Base-by-base conservation (phyloP, 2,329 filamentous ascomycete species). In the Penicillium sp. region DNA sequence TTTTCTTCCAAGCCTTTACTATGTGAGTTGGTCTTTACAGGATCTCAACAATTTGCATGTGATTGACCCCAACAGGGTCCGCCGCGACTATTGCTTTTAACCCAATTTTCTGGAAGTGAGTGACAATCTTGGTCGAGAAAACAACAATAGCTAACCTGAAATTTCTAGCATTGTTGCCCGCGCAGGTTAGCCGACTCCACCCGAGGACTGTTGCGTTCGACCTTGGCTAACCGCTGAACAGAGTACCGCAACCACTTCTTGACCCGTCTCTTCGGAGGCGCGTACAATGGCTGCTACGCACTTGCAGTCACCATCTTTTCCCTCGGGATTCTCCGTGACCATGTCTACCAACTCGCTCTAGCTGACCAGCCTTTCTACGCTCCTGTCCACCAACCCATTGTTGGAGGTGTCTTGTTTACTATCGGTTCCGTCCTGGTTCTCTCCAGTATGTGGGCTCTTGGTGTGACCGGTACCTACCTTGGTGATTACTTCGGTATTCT, bases 21-120 rank as follows among this genome's bases (percentile, higher is more conserved):
- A 61, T 75, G 89, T 91, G 82, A 60, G 85, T 69, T 41, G 21
- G 31, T n/a, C n/a, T 56, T 38, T 50, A 50, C 47, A 49, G 38
- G 43, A 50, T 51, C 58, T 64, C 62, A 58, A 54, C 58, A 59
- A 62, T 65, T 67, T 56, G 61, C 68, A 71, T 71, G 68, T 73
- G 68, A 71, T 70, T 57, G 47, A 66, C 62, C 53, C 58, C 62
- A 42, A 48, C 53, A 96, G 93, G 94, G 67, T 90, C 91, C 66
- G 90, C 88, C 48, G 83, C 82, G 56, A 85, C 90, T 53, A 96
- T 99, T 77, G 84, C 88, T 49, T 97, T 99, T 79, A 99, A 99
- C 78, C 94, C 94, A 23, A 88, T 94, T n/a, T 97, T 97, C 78
- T 99, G 94, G 94, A 99, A 99, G 93, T 96, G 83, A 82, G 90